phyloP scores from a whole-genome alignment of 192 early-diverging fungal species.

The Mortierella claussenii region DNA sequence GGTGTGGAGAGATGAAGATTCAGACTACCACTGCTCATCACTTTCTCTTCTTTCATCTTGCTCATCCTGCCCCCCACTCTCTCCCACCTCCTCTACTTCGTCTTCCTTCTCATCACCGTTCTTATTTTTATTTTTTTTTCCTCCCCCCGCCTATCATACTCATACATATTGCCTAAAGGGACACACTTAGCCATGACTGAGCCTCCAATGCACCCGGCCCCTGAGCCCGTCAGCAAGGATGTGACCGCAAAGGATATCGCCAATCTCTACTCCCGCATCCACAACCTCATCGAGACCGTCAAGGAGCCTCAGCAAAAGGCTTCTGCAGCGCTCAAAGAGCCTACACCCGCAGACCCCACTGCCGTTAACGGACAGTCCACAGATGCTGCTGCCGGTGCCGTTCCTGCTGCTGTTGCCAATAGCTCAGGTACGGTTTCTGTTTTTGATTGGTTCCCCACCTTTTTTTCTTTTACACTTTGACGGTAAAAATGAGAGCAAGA shows the following conservation, averaged over 20 bases:
- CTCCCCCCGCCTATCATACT: neutral
- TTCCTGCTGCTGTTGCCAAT: slow-evolving; percentile 8
- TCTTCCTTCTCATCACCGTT: neutral
- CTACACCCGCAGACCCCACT: slow-evolving; percentile 17
- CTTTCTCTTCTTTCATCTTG: slow-evolving; percentile 4
- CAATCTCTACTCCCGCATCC: slow-evolving; percentile 59
- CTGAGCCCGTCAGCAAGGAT: slow-evolving; percentile 50
- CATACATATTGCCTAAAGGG: neutral
- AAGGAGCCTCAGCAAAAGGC: slow-evolving; percentile 56
- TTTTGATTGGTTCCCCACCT: neutral
- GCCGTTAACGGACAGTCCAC: slow-evolving; percentile 8
- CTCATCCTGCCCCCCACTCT: neutral
- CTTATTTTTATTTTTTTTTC: neutral
- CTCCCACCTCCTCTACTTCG: neutral
- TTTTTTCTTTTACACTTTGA: too few relatives aligned
- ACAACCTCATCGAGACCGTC: slow-evolving; percentile 59
- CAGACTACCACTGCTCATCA: too few relatives aligned
- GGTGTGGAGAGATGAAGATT: too few relatives aligned
- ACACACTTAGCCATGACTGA: slow-evolving; percentile 19
- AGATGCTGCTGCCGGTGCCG: neutral
- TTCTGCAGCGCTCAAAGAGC: slow-evolving; percentile 19
- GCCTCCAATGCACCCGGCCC: slow-evolving; percentile 27
- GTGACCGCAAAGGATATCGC: slow-evolving; percentile 62
- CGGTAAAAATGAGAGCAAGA: too few relatives aligned
- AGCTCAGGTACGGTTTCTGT: slow-evolving; percentile 6